Conservation (phyloP, 1,284 basidiomycete genomes). For the Ustilago curta region DNA sequence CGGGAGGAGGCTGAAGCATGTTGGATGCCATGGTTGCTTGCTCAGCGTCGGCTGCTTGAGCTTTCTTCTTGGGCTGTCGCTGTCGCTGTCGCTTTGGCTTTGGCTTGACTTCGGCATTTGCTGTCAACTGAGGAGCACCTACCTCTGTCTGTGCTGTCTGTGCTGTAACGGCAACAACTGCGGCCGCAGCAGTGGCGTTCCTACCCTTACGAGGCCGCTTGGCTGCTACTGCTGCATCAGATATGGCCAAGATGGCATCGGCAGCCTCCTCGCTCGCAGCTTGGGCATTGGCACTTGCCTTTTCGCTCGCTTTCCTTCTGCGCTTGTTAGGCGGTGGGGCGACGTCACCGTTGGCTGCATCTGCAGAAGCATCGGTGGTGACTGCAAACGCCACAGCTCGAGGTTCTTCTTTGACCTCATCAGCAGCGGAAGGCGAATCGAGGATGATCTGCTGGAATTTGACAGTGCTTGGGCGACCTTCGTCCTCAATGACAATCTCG, state of each 20-base stretch:
- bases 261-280: slow-evolving; percentile 28
- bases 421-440: slow-evolving; percentile 9
- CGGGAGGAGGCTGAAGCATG: neutral
- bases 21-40: neutral
- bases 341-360: slow-evolving; percentile 1
- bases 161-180: neutral
- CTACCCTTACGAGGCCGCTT: slow-evolving; percentile 23
- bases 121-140: neutral
- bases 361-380: neutral
- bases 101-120: slow-evolving; percentile 10
- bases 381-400: neutral
- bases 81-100: slow-evolving; percentile 28
- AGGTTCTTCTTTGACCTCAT: slow-evolving; percentile 25
- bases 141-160: neutral
- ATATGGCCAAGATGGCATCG: slow-evolving; percentile 17
- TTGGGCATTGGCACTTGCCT: slow-evolving; percentile 28
- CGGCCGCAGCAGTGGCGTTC: slow-evolving; percentile 5
- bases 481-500: slow-evolving; percentile 50
- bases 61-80: slow-evolving; percentile 36
- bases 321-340: slow-evolving; percentile 25
- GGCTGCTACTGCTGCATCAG: slow-evolving; percentile 5
- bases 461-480: slow-evolving; percentile 44
- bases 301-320: slow-evolving; percentile 35
- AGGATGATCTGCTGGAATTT: slow-evolving; percentile 49
- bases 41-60: slow-evolving; percentile 7